These are phyloP conservation scores for Fusarium sp. DNA, from an alignment of 2,329 filamentous ascomycete species.

Conservation along the genomic window DNA sequence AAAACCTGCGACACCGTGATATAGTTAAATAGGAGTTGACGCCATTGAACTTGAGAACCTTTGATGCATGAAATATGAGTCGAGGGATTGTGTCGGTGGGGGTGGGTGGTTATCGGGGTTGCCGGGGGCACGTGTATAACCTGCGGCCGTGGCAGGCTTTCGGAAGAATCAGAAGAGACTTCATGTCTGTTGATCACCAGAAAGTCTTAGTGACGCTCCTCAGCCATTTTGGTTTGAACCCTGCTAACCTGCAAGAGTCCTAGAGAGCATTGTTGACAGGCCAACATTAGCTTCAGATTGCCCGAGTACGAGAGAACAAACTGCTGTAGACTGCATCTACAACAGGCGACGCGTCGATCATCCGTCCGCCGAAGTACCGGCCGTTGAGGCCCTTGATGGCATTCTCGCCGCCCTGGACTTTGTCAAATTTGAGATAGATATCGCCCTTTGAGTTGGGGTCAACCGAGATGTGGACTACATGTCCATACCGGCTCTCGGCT, in stretches of 20 bases:
- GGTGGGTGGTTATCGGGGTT: conserved; percentile 25
- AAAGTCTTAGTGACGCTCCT: conserved; percentile 47
- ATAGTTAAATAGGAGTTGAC: conserved; percentile 44
- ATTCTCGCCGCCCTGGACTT: conserved; percentile 94
- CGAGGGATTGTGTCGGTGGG: conserved; percentile 19
- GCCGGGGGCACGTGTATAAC: conserved; percentile 12
- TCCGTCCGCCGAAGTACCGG: conserved; percentile 92
- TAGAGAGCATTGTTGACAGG: conserved; percentile 63
- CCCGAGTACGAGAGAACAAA: conserved; percentile 89
- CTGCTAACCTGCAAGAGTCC: conserved; percentile 61
- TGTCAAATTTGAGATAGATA: conserved; percentile 98
- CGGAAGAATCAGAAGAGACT: conserved; percentile 43
- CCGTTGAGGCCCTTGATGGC: conserved; percentile 98
- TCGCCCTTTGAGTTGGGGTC: conserved; percentile 96
- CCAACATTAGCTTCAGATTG: conserved; percentile 78
- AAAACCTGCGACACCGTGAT: conserved; percentile 48
- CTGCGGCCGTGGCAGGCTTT: conserved; percentile 25
- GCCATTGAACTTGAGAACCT: conserved; percentile 36
- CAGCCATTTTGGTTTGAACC: conserved; percentile 44
- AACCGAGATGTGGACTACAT: conserved; percentile 96
- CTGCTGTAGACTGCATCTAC: conserved; percentile 99
- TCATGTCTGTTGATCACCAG: conserved; percentile 49
- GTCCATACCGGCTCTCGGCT: conserved; percentile 95
- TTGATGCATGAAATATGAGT: conserved; percentile 38
- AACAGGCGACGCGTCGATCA: conserved; percentile 95